phyloP scores from a whole-genome alignment of 805 yeast genomes.

The Saitoella complicata region DNA sequence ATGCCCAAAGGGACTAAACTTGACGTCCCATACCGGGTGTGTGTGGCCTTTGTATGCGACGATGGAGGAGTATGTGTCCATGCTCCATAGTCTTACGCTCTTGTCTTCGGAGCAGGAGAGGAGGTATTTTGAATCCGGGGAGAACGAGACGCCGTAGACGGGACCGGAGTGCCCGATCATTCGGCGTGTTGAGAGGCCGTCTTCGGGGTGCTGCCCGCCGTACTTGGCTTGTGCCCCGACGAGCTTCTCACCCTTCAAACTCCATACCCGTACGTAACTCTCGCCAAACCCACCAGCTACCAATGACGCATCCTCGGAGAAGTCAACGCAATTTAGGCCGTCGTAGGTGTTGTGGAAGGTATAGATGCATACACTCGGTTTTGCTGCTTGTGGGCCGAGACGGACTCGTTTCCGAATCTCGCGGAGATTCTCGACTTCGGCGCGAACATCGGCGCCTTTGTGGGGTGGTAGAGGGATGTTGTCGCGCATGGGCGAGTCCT shows the following conservation, averaged over 20 bases:
- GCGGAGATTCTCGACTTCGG: conserved; percentile 61
- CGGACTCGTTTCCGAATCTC: conserved; percentile 66
- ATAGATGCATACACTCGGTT: conserved; percentile 95
- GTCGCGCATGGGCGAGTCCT: conserved; percentile 52
- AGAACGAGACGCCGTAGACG: conserved; percentile 75
- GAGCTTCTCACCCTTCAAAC: conserved; percentile 70
- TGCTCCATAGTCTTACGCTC: conserved; percentile 83
- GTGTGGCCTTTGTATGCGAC: conserved; percentile 94
- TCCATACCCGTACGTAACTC: conserved; percentile 80
- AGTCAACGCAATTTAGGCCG: conserved; percentile 70
- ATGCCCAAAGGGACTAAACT: conserved; percentile 88
- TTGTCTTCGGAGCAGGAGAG: conserved; percentile 80
- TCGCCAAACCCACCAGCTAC: conserved; percentile 94
- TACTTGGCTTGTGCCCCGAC: conserved; percentile 37
- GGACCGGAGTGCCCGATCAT: conserved; percentile 90
- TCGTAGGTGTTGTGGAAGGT: conserved; percentile 91
- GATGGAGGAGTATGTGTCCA: conserved; percentile 74
- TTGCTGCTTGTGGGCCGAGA: conserved; percentile 58
- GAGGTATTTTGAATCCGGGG: conserved; percentile 75
- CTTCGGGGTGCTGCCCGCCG: conserved; percentile 18
- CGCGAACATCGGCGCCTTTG: conserved; percentile 60
- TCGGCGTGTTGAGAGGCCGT: conserved; percentile 16
- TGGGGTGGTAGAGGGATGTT: conserved; percentile 72
- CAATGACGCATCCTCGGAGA: conserved; percentile 71
- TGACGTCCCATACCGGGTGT: conserved; percentile 95